Evolutionary conservation across 306 rosid species (phyloP), one percentile per base, ranked within the genome.

Genomic region (Lathyrus aphaca): DNA sequence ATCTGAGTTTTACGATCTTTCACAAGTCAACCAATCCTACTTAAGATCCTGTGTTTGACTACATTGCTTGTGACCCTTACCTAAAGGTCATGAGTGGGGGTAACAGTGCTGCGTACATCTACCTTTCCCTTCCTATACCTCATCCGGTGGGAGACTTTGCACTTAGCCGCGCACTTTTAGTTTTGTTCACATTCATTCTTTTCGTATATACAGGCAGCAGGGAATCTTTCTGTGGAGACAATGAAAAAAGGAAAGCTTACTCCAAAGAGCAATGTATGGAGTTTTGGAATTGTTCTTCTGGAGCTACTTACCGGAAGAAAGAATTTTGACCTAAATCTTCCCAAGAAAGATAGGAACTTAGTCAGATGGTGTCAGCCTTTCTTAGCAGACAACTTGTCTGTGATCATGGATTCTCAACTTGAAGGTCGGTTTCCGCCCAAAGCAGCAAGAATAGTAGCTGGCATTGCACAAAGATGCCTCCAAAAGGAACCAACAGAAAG

Each of bases 321-420:
- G 86, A 86, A 89, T 80, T 83, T 85, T 1, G 95, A 89, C 38
- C 72, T 79, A 60, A 83, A 80, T 48, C 82, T 79, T 71, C 87
- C 95, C 0, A 84, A 81, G 76, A 95, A 83, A 75, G 97, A 87
- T 77, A 87, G 86, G 73, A 87, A 91, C 74, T 53, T 94, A 18
- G 89, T 91, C 4, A 94, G 82, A 80, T 94, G 97, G 97, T 87
- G 91, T 69, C 77, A 91, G 73, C 97, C 95, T 7, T 94, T 80
- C 88, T 80, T 94, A 0, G 68, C 89, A 0, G 96, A 89, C 16
- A 86, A 89, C 63, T 77, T 91, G 11, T 82, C 92, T 0, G 37
- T 84, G 78, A 88, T 94, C 69, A 87, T 91, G 86, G 99, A 94
- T 79, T 82, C 92, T 66, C 88, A 77, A 71, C 82, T 94, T 8